Evolutionary conservation across 1,139 yeast genomes (phyloP), one percentile per base, ranked within the genome.

Genomic region (Saccharomyces hybrid): DNA sequence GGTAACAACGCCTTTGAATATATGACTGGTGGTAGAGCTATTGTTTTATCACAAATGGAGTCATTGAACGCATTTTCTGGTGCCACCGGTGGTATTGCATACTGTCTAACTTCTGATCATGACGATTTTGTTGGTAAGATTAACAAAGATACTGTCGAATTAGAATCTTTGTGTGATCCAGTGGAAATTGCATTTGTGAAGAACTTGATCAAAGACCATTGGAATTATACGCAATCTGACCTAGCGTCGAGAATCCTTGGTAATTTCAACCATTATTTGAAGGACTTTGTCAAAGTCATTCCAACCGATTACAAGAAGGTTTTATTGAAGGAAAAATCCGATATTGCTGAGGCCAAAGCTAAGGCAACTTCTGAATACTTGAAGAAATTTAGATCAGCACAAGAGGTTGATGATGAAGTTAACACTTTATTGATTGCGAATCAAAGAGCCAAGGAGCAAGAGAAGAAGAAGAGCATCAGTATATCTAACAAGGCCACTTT

Each of bases 1-100:
- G 99, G 99, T 77, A 97, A 91, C 71, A 97, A 93, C 72, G 98
- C 99, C 55, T 93, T 97, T 77, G 99, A 93, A 74, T 93, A 93
- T 77, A 93, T 93, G 99, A 90, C 98, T 66, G 98, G 99, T 72
- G 99, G 99, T 71, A 84, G 98, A 67, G 96, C 93, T 58, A 88
- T 93, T 69, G 89, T 93, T 54, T 80, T 93, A 64, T 96, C 98
- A 52, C 75, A 84, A 55, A 88, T 96, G 67, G 98, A 96, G 58
- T 84, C 98, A 63, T 87, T 90, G 77, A 93, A 93, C 72, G 98
- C 97, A 49, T 73, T 73, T 58, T 96, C 99, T 55, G 99, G 99
- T 78, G 95, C 95, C 88, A 91, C 97, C 66, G 99, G 99, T 74
- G 99, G 99, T 82, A 93, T 93, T 72, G 96, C 96, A 32, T 93